Evolutionary conservation across 257 asterid species (phyloP).

Genomic region (Nicotiana knightiana): DNA sequence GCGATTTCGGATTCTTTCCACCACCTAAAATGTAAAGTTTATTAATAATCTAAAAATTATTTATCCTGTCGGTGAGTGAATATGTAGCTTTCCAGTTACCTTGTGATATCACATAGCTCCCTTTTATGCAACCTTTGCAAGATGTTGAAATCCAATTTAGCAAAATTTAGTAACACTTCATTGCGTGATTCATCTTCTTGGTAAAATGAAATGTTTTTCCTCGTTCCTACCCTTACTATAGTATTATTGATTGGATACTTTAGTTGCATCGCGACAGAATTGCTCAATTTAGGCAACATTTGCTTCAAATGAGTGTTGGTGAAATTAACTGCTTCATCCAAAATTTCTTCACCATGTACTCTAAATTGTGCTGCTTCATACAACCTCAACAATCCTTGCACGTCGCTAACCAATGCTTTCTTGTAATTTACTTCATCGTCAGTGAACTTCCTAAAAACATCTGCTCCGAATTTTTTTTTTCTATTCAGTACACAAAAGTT

Average conservation of each 20-base stretch:
- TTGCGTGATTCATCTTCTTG: constrained; percentile 1
- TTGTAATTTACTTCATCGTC: constrained; percentile 13
- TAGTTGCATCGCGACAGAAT: constrained; percentile 1
- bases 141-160: constrained; percentile 30
- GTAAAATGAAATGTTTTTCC: constrained; percentile 8
- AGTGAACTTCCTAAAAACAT: constrained; percentile 24
- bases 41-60: no score
- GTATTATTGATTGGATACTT: constrained; percentile 16
- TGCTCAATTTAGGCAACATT: neutral
- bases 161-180: constrained; percentile 11
- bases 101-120: constrained; percentile 22
- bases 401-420: neutral
- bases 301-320: constrained; percentile 13
- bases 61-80: no score
- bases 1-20: constrained; percentile 12
- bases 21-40: constrained; percentile 27
- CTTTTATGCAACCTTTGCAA: constrained; percentile 16
- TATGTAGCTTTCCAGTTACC: neutral
- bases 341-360: constrained; percentile 6
- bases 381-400: constrained; percentile 24
- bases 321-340: constrained; percentile 21
- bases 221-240: constrained; percentile 19
- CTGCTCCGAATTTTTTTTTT: neutral
- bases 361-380: constrained; percentile 28
- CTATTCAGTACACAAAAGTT: neutral